Conservation (phyloP, 2,329 filamentous ascomycete species). For the Madurella mycetomatis region DNA sequence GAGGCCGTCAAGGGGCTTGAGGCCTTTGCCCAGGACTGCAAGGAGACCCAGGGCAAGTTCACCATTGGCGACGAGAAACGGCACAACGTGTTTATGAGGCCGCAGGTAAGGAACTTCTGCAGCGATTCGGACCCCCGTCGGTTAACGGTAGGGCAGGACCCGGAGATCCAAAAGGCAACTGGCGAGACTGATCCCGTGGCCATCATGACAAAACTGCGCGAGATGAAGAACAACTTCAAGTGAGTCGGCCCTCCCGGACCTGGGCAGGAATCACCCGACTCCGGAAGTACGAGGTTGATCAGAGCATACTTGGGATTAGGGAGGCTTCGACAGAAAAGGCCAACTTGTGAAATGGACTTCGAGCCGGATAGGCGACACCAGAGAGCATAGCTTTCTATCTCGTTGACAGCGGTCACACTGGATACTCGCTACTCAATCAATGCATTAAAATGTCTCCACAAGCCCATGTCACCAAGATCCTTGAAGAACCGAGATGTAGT, state of each 20-base stretch:
- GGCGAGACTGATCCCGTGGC: constrained; percentile 74
- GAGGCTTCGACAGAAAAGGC: constrained; percentile 14
- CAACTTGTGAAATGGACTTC: constrained; percentile 7
- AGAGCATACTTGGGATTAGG: background rate
- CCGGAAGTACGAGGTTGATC: constrained; percentile 9
- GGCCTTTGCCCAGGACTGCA: constrained; percentile 70
- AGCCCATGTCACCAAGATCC: constrained; percentile 20
- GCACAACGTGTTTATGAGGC: constrained; percentile 96
- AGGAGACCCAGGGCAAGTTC: constrained; percentile 90
- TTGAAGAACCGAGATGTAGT: constrained; percentile 17
- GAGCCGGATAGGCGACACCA: background rate
- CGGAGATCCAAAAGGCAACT: constrained; percentile 76
- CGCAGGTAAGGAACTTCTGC: constrained; percentile 55
- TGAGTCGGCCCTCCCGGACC: constrained; percentile 36
- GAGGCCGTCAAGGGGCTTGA: constrained; percentile 73
- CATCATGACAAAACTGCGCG: constrained; percentile 79
- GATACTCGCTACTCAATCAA: background rate
- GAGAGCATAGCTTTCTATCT: too few relatives aligned
- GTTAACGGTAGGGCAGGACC: constrained; percentile 53
- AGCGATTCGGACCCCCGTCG: background rate
- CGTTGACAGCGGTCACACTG: too few relatives aligned
- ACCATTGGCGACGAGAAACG: constrained; percentile 97
- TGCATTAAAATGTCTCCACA: constrained; percentile 28
- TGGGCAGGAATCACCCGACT: background rate
- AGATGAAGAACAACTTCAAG: constrained; percentile 82